Percentiles rank a stretch among this genome's conserved stretches.
Conservation (phyloP, 306 rosid genomes). For the Prunus persica region DNA sequence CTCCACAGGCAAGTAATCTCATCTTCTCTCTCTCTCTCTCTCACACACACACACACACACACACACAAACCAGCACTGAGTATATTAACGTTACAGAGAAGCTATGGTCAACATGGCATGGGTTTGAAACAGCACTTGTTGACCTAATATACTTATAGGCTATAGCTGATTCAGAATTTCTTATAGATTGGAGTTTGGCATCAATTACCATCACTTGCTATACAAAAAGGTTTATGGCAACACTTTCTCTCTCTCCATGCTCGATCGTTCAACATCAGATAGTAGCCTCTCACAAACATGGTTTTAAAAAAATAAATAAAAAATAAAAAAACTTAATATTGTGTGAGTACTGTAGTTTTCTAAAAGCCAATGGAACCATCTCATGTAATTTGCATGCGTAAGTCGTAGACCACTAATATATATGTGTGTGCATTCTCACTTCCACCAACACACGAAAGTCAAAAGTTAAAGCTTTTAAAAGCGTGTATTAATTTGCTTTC, state of each 20-base stretch:
- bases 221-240: neutral
- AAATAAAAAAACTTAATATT: neutral
- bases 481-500: slow-evolving; percentile 27
- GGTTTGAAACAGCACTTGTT: neutral
- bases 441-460: slow-evolving; percentile 56
- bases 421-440: slow-evolving; percentile 29
- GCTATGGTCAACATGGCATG: neutral
- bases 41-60: neutral
- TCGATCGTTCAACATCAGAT: neutral
- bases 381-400: slow-evolving; percentile 28
- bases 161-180: neutral
- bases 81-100: neutral
- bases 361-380: neutral
- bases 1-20: slow-evolving; percentile 72
- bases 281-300: neutral
- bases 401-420: slow-evolving; percentile 31
- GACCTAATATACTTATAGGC: slow-evolving; percentile 5
- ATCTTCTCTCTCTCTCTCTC: neutral
- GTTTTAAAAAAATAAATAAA: neutral
- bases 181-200: neutral
- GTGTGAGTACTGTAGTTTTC: neutral
- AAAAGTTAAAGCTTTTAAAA: slow-evolving; percentile 61
- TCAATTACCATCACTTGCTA: neutral
- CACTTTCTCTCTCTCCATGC: slow-evolving; percentile 2
- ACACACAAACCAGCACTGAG: no score